A percentile compares a stretch with the other conserved stretches of the same genome.
These are phyloP conservation scores for Xanthoconium stramineum DNA, from an alignment of 768 basidiomycete genomes.

Conservation along the genomic window DNA sequence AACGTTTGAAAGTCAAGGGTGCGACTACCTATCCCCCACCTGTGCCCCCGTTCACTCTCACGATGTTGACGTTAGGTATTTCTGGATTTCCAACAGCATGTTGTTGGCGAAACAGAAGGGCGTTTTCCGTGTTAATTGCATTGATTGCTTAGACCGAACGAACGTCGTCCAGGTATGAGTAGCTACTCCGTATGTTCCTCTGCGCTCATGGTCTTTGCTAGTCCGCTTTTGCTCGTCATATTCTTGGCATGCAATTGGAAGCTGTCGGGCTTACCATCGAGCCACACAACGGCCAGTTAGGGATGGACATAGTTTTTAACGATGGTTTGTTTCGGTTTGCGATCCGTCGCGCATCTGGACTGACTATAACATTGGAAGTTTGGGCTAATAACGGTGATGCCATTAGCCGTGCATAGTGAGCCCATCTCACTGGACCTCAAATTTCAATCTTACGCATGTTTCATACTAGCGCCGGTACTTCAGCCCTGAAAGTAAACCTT, in stretches of 20 bases:
- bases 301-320: constrained; percentile 74
- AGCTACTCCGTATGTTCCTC: neutral
- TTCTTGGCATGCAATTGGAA: constrained; percentile 71
- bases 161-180: constrained; percentile 82
- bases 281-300: constrained; percentile 49
- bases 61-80: constrained; percentile 49
- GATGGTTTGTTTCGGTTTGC: constrained; percentile 47
- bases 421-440: constrained; percentile 8
- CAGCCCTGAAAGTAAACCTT: constrained; percentile 79
- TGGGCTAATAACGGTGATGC: constrained; percentile 99
- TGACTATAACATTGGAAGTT: constrained; percentile 40
- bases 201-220: constrained; percentile 31
- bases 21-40: constrained; percentile 10
- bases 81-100: constrained; percentile 73
- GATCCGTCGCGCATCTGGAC: neutral
- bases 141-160: constrained; percentile 93
- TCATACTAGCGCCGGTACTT: constrained; percentile 80
- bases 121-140: constrained; percentile 89
- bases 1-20: constrained; percentile 81
- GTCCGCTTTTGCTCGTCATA: constrained; percentile 88
- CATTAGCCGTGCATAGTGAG: constrained; percentile 84
- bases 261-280: constrained; percentile 66
- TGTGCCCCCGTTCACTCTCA: neutral
- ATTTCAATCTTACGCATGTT: constrained; percentile 11
- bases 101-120: constrained; percentile 81